A percentile compares a stretch with the other conserved stretches of the same genome.
Evolutionary conservation across 148 eudicot genomes (phyloP).

Genomic region (Cornus suecica): DNA sequence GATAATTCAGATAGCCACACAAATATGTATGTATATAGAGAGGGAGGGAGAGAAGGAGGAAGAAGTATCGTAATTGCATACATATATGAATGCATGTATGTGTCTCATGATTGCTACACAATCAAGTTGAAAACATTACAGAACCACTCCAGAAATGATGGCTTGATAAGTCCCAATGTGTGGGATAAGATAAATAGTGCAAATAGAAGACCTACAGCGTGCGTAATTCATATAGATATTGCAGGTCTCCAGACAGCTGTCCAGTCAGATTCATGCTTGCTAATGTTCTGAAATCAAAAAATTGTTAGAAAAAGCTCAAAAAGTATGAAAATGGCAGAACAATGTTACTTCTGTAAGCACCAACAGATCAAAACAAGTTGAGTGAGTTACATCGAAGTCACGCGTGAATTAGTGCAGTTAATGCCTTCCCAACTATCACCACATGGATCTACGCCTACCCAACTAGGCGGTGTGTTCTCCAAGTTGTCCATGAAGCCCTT

Average conservation of each 20-base stretch:
- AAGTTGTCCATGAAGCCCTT: conserved; percentile 33
- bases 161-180: background rate
- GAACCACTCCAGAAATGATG: background rate
- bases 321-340: background rate
- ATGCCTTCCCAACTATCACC: conserved; percentile 65
- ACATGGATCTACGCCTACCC: conserved; percentile 67
- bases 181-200: background rate
- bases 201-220: conserved; percentile 46
- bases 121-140: no score
- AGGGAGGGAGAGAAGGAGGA: background rate
- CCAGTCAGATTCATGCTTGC: conserved; percentile 58
- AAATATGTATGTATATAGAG: background rate
- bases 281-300: conserved; percentile 44
- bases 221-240: conserved; percentile 46
- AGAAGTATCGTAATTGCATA: no score
- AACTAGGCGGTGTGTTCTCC: conserved; percentile 57
- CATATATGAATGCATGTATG: background rate
- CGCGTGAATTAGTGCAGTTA: conserved; percentile 44
- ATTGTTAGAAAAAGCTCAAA: background rate
- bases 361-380: background rate
- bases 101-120: background rate
- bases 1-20: background rate
- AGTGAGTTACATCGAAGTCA: conserved; percentile 48
- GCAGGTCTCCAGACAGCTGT: conserved; percentile 57
- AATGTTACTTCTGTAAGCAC: background rate